Evolutionary conservation across 345 rosid species (phyloP), one percentile per base, ranked within the genome.

Genomic region (Cochlearia excelsa): DNA sequence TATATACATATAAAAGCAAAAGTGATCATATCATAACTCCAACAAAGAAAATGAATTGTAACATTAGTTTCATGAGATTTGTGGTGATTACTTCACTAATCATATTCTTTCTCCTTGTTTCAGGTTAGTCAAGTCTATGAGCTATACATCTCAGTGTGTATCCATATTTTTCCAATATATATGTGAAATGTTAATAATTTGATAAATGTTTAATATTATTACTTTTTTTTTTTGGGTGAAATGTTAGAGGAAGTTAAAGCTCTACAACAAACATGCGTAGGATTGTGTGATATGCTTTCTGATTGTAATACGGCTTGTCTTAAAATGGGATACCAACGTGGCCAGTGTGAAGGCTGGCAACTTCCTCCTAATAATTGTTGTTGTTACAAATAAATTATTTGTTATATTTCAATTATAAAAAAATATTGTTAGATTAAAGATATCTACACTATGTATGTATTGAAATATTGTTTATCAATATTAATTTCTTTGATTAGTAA

Each of bases 191-290:
- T 34, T 5, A 26, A 52, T 44, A 44, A 7, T 2, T 43, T 1
- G 26, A 1, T 60, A 1, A 6, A 3, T 29, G 5, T 30, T 30
- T 30, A 6, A 9, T 51, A 10, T 41, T n/a, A 40, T 10, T 44
- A 26, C 45, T 52, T 29, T 8, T 45, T 35, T 27, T 49, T 9
- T 45, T 35, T 27, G 52, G 45, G 1, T 64, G 40, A 46, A 37
- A 54, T 54, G 47, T 16, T 30, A 65, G 55, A 26, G 2, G 47
- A 55, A 46, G 56, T 56, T 47, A 43, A 65, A 65, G 56, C 56
- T 8, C 9, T 38, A 6, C 2, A 27, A 39, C 26, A 37, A 16
- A 16, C 23, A 2, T 65, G 62, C 33, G 30, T 46, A 9, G 61
- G 69, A 23, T 0, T 7, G 8, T 65, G 56, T 48, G 5, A 5